Evolutionary conservation across 176 grass and related monocot species (phyloP).

Genomic region (Chloris gayana): DNA sequence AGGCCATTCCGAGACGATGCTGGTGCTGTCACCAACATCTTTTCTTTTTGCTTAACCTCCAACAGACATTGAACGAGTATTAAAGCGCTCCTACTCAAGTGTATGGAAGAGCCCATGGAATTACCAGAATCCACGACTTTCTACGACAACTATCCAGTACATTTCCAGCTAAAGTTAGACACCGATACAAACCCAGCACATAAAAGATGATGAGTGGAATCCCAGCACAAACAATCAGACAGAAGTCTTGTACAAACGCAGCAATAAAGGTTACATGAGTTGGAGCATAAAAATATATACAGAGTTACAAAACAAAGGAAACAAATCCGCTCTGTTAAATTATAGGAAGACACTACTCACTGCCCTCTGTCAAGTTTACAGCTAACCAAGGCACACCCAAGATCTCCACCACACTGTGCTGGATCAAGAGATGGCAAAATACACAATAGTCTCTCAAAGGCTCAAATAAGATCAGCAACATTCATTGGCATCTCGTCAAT

Average conservation of each 20-base stretch:
- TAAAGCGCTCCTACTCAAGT: no score
- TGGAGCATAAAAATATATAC: constrained; percentile 42
- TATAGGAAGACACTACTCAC: neutral
- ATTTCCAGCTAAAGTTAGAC: neutral
- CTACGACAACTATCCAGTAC: neutral
- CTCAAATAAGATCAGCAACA: constrained; percentile 91
- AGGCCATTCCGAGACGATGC: neutral
- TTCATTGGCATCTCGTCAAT: constrained; percentile 99
- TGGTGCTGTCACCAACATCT: neutral
- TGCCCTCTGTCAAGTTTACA: constrained; percentile 2
- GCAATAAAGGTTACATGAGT: constrained; percentile 26
- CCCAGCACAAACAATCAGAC: neutral
- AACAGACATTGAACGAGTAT: no score
- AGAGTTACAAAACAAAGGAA: constrained; percentile 9
- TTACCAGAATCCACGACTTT: neutral
- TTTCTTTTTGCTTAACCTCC: neutral
- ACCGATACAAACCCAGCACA: neutral
- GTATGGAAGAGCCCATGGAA: neutral
- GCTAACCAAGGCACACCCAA: neutral
- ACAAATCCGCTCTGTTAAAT: constrained; percentile 1
- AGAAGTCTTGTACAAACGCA: neutral
- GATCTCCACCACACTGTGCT: neutral
- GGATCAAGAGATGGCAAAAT: neutral
- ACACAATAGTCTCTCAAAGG: neutral
- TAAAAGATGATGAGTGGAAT: neutral